These are phyloP conservation scores for Sonneratia alba DNA, from an alignment of 345 rosid species.

Conservation along the genomic window DNA sequence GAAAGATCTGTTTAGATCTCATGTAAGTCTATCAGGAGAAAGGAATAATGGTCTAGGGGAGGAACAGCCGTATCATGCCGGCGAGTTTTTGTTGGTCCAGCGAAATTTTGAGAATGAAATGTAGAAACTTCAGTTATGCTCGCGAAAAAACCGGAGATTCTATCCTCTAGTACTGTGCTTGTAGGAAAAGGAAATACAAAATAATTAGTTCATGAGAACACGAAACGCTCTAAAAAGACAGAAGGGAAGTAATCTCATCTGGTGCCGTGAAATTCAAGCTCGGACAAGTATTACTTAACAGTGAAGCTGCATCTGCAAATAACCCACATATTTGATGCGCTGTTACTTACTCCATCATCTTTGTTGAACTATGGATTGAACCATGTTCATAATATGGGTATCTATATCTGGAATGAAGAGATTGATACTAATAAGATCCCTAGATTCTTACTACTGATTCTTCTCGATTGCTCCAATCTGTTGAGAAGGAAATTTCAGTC, in stretches of 20 bases:
- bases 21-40: background rate
- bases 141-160: background rate
- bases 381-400: too few relatives aligned
- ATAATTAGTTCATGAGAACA: background rate
- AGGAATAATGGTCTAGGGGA: background rate
- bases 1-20: background rate
- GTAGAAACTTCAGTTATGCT: background rate
- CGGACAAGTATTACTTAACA: too few relatives aligned
- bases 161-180: background rate
- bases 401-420: too few relatives aligned
- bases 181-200: background rate
- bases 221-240: background rate
- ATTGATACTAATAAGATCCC: too few relatives aligned
- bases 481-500: too few relatives aligned
- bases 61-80: background rate
- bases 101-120: background rate
- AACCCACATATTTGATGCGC: too few relatives aligned
- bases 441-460: too few relatives aligned
- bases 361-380: too few relatives aligned
- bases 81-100: background rate
- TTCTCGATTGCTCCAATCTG: too few relatives aligned
- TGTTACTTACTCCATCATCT: too few relatives aligned
- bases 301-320: too few relatives aligned
- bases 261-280: background rate
- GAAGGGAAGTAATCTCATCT: background rate